Percentiles rank a stretch among this genome's conserved stretches.
These are phyloP conservation scores for Beauveria caledonica DNA, from an alignment of 2,329 filamentous ascomycete genomes.

Conservation along the genomic window DNA sequence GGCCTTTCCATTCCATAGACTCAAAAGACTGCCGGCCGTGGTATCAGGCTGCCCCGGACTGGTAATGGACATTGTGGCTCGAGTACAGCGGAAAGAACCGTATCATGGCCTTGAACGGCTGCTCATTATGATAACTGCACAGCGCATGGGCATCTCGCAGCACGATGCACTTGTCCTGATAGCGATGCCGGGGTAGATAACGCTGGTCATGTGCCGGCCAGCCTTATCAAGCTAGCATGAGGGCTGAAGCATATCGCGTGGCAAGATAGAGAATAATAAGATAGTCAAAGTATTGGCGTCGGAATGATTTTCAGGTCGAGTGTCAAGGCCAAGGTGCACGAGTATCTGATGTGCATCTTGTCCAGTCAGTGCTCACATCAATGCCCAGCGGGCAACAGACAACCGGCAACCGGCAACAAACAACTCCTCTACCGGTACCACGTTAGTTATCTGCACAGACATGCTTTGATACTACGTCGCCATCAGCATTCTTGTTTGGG, in stretches of 20 bases:
- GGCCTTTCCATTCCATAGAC: not conserved
- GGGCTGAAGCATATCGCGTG: not conserved
- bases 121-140: not conserved
- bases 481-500: not conserved
- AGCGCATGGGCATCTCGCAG: not conserved
- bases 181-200: slow-evolving; percentile 7
- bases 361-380: not conserved
- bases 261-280: not conserved
- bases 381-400: not conserved
- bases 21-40: not conserved
- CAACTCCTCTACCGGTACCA: not conserved
- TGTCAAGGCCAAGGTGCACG: not conserved
- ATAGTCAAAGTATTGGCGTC: not conserved
- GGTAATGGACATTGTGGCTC: not conserved
- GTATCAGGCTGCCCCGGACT: not conserved
- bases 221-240: slow-evolving; percentile 3
- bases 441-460: not conserved
- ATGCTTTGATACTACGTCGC: not conserved
- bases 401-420: not conserved
- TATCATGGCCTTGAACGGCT: not conserved
- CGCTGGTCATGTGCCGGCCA: not conserved
- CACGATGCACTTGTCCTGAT: not conserved
- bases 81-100: slow-evolving; percentile 7
- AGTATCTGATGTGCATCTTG: not conserved
- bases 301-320: not conserved